Evolutionary conservation across 1,284 basidiomycete species (phyloP), one percentile per base, ranked within the genome.

Genomic region (Pholiota adiposa): DNA sequence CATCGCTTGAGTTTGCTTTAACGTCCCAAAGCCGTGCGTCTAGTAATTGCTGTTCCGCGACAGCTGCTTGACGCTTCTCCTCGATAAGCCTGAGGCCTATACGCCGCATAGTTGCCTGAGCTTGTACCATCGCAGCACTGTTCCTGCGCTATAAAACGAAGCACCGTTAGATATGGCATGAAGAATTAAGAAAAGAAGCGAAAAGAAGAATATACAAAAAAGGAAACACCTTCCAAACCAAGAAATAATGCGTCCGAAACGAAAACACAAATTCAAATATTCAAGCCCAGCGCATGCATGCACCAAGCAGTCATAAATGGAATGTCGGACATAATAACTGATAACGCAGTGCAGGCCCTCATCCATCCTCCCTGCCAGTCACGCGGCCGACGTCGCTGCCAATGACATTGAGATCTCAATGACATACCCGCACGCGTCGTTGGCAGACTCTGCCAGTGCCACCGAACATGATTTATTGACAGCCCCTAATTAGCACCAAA

Each of bases 51-150:
- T 23, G 36, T 23, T 63, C 46, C n/a, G 53, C 51, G 25, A 46
- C 27, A 29, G 59, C 43, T 14, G 65, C 72, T 25, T 66, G 63
- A 31, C 75, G 74, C 56, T 78, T 76, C 63, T 84, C 78, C 43
- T 81, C 75, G 60, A 92, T 84, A 44, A 91, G 76, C 51, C 78
- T 70, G 21, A 78, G 72, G 3, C 87, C 87, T 53, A 90, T 86
- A 19, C 79, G 74, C 33, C 74, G 76, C 74, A 88, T 83, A 12
- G 81, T 83, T 7, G 65, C 75, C 34, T 77, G 77, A 0, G 83
- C 80, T 58, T 78, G 68, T 16, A 70, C 62, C 75, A 81, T 79
- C 2, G 73, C 70, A 23, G 74, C 71, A 56, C 76, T 61, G 33
- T 62, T 63, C n/a, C 59, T 55, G 23, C 79, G 63, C 82, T 80